Conservation (phyloP, 768 basidiomycete species). For the Macrolepiota fuliginosa region DNA sequence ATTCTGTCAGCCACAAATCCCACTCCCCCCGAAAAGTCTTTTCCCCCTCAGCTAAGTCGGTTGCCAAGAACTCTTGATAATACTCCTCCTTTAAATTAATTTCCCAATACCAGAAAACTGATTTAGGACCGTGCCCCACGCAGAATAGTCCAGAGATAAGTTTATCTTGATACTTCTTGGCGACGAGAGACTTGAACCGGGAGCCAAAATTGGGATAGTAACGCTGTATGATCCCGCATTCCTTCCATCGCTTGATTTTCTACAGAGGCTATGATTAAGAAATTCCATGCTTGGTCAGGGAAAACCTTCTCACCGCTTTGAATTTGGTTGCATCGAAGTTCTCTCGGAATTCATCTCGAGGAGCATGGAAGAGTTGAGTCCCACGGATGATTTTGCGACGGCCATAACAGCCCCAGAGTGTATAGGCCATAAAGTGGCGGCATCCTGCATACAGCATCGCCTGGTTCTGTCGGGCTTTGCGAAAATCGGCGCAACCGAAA, state of each 20-base stretch:
- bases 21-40: background rate
- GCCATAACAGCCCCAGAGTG: background rate
- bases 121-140: background rate
- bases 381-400: background rate
- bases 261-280: background rate
- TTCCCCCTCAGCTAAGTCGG: background rate
- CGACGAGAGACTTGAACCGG: background rate
- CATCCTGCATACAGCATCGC: background rate
- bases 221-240: background rate
- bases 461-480: background rate
- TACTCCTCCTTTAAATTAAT: background rate
- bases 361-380: background rate
- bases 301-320: background rate
- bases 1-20: no score
- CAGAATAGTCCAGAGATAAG: background rate
- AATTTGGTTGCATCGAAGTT: background rate
- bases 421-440: no score
- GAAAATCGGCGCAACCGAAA: background rate
- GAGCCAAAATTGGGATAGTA: background rate
- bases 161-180: background rate
- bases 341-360: background rate
- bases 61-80: background rate
- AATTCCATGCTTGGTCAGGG: background rate
- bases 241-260: background rate
- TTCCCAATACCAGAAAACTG: constrained; percentile 1